These are phyloP conservation scores for Ilex paraguariensis DNA, from an alignment of 305 asterid species.

Conservation along the genomic window DNA sequence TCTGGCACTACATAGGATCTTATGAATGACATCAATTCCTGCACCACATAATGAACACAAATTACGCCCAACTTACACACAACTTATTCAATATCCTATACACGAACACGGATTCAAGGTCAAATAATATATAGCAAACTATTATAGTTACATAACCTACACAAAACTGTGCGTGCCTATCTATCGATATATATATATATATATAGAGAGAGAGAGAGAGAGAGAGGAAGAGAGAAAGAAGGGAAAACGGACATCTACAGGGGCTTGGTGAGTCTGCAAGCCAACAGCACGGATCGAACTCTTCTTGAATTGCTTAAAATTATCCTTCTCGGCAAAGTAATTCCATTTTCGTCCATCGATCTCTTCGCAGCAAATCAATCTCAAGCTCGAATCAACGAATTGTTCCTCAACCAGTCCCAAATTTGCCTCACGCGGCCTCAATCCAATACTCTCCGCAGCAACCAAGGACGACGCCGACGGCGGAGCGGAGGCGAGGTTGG, in stretches of 20 bases:
- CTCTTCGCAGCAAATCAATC: conserved; percentile 87
- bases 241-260: conserved; percentile 50
- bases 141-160: no score
- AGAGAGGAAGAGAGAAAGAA: not conserved
- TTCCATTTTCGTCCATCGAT: conserved; percentile 84
- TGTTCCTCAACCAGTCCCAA: conserved; percentile 57
- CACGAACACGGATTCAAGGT: no score
- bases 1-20: conserved; percentile 97
- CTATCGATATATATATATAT: no score
- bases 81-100: no score
- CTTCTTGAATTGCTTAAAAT: conserved; percentile 50
- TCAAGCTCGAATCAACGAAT: conserved; percentile 58
- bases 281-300: conserved; percentile 66
- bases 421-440: conserved; percentile 31
- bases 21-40: conserved; percentile 72
- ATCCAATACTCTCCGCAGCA: conserved; percentile 19
- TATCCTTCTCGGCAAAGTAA: conserved; percentile 53
- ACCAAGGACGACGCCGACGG: conserved; percentile 29
- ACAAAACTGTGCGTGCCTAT: no score
- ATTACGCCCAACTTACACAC: not conserved
- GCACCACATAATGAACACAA: conserved; percentile 17
- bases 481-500: conserved; percentile 85
- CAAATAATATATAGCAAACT: no score
- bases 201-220: no score
- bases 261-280: conserved; percentile 67